phyloP scores from a whole-genome alignment of 164 flowering plant genomes.

The Piper betle region DNA sequence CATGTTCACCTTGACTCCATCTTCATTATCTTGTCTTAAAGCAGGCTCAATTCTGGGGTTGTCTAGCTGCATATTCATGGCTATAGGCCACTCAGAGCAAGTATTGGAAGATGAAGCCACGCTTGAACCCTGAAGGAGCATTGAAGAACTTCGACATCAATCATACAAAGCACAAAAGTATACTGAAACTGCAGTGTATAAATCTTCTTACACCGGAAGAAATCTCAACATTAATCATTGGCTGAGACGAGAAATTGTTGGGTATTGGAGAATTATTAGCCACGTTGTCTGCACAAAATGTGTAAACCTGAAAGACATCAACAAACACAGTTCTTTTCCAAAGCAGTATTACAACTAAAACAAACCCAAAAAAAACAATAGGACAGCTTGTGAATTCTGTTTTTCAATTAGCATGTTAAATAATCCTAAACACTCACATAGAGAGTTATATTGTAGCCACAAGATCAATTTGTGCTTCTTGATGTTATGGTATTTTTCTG shows the following conservation, averaged over 20 bases:
- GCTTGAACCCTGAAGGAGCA: slow-evolving; percentile 30
- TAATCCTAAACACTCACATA: too few relatives aligned
- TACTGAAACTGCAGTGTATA: background rate
- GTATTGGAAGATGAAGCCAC: slow-evolving; percentile 31
- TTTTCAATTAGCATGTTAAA: too few relatives aligned
- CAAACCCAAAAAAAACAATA: too few relatives aligned
- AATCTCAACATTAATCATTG: slow-evolving; percentile 96
- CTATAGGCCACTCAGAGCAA: slow-evolving; percentile 57
- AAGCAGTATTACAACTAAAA: too few relatives aligned
- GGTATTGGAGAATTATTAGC: slow-evolving; percentile 86
- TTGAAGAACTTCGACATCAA: background rate
- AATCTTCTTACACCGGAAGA: slow-evolving; percentile 24
- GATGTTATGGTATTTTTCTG: too few relatives aligned
- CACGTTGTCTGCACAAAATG: slow-evolving; percentile 38
- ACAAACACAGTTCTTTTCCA: background rate
- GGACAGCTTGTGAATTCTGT: too few relatives aligned
- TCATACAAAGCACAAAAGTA: background rate
- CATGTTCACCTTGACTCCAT: slow-evolving; percentile 8
- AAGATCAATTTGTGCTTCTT: too few relatives aligned
- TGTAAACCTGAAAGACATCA: slow-evolving; percentile 5
- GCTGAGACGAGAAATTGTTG: slow-evolving; percentile 97
- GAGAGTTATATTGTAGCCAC: too few relatives aligned
- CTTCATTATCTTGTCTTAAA: slow-evolving; percentile 44
- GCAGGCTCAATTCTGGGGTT: slow-evolving; percentile 34
- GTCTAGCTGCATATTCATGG: slow-evolving; percentile 60